Evolutionary conservation across 2,329 filamentous ascomycete species (phyloP).

Genomic region (Apiospora pterosperma): DNA sequence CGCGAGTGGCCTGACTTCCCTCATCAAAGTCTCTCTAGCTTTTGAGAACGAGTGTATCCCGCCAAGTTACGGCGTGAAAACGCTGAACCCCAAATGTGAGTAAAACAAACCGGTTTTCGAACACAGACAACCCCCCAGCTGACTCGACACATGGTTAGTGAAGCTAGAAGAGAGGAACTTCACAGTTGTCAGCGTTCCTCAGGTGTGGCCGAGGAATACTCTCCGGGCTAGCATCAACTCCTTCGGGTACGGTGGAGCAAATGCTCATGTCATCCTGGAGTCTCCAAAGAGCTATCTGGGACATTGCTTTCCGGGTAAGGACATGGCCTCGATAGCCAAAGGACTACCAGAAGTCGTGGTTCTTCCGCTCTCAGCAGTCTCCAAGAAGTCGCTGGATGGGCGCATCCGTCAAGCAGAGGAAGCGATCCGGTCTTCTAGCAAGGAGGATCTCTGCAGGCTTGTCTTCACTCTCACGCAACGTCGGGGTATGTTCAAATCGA

Average conservation of each 20-base stretch:
- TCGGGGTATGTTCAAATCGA: no score
- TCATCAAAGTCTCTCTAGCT: slow-evolving; percentile 19
- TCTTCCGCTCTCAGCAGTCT: no score
- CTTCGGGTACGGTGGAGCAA: slow-evolving; percentile 32
- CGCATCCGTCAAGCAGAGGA: no score
- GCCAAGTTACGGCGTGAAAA: slow-evolving; percentile 18
- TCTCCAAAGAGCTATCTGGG: slow-evolving; percentile 13
- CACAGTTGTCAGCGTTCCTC: slow-evolving; percentile 10
- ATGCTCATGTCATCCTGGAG: slow-evolving; percentile 26
- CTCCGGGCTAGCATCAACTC: slow-evolving; percentile 26
- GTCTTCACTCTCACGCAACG: no score
- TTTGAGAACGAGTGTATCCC: slow-evolving; percentile 24
- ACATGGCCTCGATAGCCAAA: not conserved
- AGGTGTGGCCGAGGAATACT: slow-evolving; percentile 19
- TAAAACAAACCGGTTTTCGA: no score
- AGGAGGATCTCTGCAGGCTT: no score
- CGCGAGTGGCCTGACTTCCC: slow-evolving; percentile 20
- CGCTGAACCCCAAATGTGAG: slow-evolving; percentile 19
- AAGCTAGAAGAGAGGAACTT: slow-evolving; percentile 16
- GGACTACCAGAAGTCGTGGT: no score
- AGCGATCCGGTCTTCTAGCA: no score
- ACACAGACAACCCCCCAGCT: slow-evolving; percentile 47
- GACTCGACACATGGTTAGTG: no score
- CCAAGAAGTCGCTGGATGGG: no score
- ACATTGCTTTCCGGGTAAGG: not conserved